phyloP scores from a whole-genome alignment of 2,329 filamentous ascomycete species.

The Ophiostoma novo-ulmi region DNA sequence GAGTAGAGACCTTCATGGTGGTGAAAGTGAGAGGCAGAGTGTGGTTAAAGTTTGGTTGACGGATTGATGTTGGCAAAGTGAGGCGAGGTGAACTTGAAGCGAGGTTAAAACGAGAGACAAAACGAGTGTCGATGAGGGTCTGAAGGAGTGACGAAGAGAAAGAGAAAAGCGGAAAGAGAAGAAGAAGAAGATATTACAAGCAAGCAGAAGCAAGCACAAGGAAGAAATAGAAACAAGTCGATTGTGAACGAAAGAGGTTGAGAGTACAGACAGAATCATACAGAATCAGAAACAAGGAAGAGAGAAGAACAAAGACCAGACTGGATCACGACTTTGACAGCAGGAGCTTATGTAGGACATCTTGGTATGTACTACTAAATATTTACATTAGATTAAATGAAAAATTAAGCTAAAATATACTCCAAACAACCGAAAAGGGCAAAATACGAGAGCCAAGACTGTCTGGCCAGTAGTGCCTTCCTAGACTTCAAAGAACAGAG shows the following conservation, averaged over 20 bases:
- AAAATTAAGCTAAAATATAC: neutral
- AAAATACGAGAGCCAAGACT: slow-evolving; percentile 3
- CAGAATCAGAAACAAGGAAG: neutral
- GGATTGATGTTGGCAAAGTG: neutral
- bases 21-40: neutral
- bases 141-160: neutral
- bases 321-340: neutral
- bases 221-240: neutral
- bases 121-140: neutral
- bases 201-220: neutral
- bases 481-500: neutral
- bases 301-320: neutral
- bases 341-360: neutral
- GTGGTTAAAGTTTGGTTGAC: neutral
- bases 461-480: neutral
- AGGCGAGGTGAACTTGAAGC: neutral
- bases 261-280: neutral
- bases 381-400: neutral
- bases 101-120: neutral
- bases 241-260: neutral
- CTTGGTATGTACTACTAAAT: neutral
- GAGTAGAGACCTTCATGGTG: slow-evolving; percentile 39
- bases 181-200: neutral
- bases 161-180: neutral
- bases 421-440: neutral